Evolutionary conservation across 768 basidiomycete species (phyloP), one percentile per base, ranked within the genome.

Genomic region (Boletus vermiculosoides): DNA sequence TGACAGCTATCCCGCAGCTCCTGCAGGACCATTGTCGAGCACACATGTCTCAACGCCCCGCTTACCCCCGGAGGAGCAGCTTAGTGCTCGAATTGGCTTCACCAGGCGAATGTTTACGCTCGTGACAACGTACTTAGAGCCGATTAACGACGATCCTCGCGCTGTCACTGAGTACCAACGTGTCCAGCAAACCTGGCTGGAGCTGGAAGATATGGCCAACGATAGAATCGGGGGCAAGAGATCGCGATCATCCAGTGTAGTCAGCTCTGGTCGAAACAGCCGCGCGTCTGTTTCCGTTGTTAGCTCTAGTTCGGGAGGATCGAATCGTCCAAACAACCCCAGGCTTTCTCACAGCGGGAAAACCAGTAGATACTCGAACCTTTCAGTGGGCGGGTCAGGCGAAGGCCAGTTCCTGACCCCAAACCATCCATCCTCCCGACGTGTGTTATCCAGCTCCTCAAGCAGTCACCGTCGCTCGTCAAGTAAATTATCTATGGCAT

Each of bases 141-240:
- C 69, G 1, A 75, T 90, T 13, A 63, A 76, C 3, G 76, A 83
- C 55, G 92, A 94, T 71, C 57, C 71, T 22, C 81, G 92, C 37
- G 86, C 83, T 8, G 66, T 72, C 18, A 69, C 77, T 7, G 91
- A 94, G 67, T 76, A 78, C 45, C 74, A 77, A 6, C 82, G 92
- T n/a, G 75, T 92, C 40, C 73, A 82, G 42, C 91, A 93, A 70
- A 88, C 90, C 2, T 94, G 89, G 88, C 70, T 67, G 22, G 92
- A 95, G 72, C 74, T 94, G 41, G 81, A 85, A 61, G 89, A 91
- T 20, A 94, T 94, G 92, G 84, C 79, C 37, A 78, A 77, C 45
- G 92, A 94, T 58, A 80, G 81, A 39, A 71, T 90, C 15, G 73
- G 68, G 34, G 85, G 83, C 13, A 80, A 73, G 60, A 84, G 79